phyloP scores from a whole-genome alignment of 495 filamentous ascomycete genomes.

The Hypoxylon rickii region DNA sequence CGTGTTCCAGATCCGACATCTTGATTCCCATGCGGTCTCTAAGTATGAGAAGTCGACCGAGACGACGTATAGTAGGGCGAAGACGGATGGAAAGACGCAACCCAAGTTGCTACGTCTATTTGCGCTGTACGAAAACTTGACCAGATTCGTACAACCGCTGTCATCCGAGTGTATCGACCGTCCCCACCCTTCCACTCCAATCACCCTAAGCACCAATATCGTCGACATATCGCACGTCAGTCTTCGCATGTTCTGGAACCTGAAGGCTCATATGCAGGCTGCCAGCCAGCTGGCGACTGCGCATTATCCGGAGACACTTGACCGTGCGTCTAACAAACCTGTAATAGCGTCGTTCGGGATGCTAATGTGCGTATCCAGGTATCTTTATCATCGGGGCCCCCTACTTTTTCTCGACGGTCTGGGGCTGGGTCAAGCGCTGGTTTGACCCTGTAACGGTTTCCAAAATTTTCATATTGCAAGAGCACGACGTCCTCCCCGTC shows the following conservation, averaged over 20 bases:
- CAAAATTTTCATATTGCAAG: constrained; percentile 86
- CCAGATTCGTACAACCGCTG: constrained; percentile 83
- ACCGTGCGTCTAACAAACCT: constrained; percentile 56
- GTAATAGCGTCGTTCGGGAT: neutral
- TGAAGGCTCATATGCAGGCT: constrained; percentile 90
- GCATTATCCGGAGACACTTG: constrained; percentile 89
- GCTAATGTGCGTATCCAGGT: constrained; percentile 12
- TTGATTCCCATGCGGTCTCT: constrained; percentile 77
- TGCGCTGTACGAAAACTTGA: constrained; percentile 86
- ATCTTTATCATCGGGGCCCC: constrained; percentile 82
- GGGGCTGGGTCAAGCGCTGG: constrained; percentile 95
- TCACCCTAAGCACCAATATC: constrained; percentile 86
- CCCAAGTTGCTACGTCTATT: constrained; percentile 78
- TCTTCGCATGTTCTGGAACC: constrained; percentile 90
- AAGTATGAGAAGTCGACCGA: constrained; percentile 68
- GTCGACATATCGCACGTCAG: constrained; percentile 85
- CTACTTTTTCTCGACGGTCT: constrained; percentile 89
- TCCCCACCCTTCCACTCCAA: constrained; percentile 72
- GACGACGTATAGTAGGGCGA: constrained; percentile 56
- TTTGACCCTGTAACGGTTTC: constrained; percentile 91
- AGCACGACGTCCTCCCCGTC: constrained; percentile 70
- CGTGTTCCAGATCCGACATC: constrained; percentile 80
- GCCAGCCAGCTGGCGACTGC: constrained; percentile 84
- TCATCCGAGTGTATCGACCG: constrained; percentile 72
- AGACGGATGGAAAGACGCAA: constrained; percentile 63